Conservation (phyloP, 2,329 filamentous ascomycete species). For the Ploettnerulaceae sp. region DNA sequence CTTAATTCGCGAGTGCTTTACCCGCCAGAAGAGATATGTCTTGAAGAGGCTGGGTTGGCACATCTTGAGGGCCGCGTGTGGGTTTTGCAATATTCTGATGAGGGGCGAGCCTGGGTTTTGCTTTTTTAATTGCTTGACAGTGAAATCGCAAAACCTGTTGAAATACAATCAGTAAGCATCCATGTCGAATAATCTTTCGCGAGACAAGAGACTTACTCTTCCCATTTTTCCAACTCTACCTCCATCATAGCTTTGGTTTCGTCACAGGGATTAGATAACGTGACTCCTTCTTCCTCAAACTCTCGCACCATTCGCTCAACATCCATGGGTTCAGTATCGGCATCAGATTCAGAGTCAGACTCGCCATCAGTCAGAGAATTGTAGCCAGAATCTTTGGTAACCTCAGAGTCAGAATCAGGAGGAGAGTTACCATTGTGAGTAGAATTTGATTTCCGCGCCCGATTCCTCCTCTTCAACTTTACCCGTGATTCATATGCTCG, state of each 20-base stretch:
- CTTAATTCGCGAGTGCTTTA: slow-evolving; percentile 24
- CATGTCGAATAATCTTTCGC: slow-evolving; percentile 4
- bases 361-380: no score
- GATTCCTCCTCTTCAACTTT: background rate
- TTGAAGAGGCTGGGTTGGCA: slow-evolving; percentile 21
- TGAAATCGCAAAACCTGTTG: slow-evolving; percentile 21
- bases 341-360: slow-evolving; percentile 2
- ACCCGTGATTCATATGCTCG: background rate
- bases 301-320: slow-evolving; percentile 17
- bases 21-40: slow-evolving; percentile 21
- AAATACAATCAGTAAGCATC: slow-evolving; percentile 12
- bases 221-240: slow-evolving; percentile 19
- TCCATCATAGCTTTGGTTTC: slow-evolving; percentile 21
- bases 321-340: no score
- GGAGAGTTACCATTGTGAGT: background rate
- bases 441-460: background rate
- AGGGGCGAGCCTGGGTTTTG: slow-evolving; percentile 13
- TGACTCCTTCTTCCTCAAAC: slow-evolving; percentile 19
- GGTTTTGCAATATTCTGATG: no score
- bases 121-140: slow-evolving; percentile 8
- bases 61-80: slow-evolving; percentile 8
- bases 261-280: slow-evolving; percentile 22
- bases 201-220: slow-evolving; percentile 16
- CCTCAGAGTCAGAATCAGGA: background rate
- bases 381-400: slow-evolving; percentile 1